Evolutionary conservation across 192 early-diverging fungal species (phyloP).

Genomic region (Radiomyces spectabilis): DNA sequence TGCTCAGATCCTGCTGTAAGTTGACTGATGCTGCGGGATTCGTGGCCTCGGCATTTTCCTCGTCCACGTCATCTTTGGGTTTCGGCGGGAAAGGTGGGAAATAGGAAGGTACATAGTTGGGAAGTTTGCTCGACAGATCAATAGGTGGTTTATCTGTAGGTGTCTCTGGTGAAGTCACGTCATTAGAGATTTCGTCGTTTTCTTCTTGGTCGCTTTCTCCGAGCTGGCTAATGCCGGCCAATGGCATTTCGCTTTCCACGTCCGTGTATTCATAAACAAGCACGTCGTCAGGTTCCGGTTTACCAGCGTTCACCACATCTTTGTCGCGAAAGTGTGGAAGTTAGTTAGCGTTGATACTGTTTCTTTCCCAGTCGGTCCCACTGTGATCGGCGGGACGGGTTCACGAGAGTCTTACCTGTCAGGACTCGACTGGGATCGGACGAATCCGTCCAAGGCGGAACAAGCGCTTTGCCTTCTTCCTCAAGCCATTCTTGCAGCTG

Average conservation of each 20-base stretch:
- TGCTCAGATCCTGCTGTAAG: not conserved
- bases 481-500: constrained; percentile 37
- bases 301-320: too few species aligned
- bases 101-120: constrained; percentile 14
- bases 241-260: too few species aligned
- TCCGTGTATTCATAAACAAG: not conserved
- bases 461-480: constrained; percentile 29
- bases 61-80: constrained; percentile 7
- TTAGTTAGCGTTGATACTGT: too few species aligned
- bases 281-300: not conserved
- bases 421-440: constrained; percentile 38
- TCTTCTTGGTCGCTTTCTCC: too few species aligned
- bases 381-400: too few species aligned
- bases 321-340: too few species aligned
- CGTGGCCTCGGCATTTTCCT: not conserved
- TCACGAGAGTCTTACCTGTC: constrained; percentile 25
- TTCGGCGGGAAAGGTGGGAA: constrained; percentile 15
- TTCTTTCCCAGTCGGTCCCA: not conserved
- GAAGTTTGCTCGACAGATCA: not conserved
- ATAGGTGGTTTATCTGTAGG: not conserved
- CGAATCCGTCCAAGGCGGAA: constrained; percentile 33
- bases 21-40: not conserved
- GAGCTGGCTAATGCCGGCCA: too few species aligned
- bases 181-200: not conserved
- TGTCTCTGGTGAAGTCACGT: not conserved